A percentile compares a stretch with the other conserved stretches of the same genome.
phyloP scores from a whole-genome alignment of 805 yeast species.

The Myxozyma nipponensis region DNA sequence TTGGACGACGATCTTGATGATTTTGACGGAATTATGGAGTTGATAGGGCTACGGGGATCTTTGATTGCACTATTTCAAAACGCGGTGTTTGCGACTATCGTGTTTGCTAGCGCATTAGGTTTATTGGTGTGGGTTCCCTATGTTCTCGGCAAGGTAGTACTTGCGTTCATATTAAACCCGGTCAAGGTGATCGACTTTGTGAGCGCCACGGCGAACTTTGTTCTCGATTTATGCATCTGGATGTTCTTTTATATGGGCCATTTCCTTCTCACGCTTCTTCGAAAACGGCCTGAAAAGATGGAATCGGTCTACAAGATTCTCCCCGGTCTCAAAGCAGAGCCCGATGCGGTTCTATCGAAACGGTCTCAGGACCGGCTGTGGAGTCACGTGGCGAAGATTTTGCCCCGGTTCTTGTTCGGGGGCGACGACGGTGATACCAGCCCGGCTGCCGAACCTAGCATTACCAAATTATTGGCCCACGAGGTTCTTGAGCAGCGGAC shows the following conservation, averaged over 20 bases:
- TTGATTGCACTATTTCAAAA: constrained; percentile 27
- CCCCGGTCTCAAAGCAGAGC: constrained; percentile 4
- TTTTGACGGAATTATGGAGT: constrained; percentile 33
- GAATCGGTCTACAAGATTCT: not conserved
- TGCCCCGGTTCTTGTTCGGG: not conserved
- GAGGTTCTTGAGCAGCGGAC: constrained; percentile 9
- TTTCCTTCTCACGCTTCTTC: not conserved
- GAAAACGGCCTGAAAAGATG: not conserved
- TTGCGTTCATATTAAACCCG: constrained; percentile 17
- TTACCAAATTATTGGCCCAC: constrained; percentile 17
- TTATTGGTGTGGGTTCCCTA: constrained; percentile 32
- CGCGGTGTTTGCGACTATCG: constrained; percentile 26
- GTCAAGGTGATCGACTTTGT: constrained; percentile 11
- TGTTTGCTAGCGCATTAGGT: constrained; percentile 17
- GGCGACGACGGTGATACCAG: not conserved
- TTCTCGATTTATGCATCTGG: constrained; percentile 16
- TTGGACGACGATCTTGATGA: constrained; percentile 29
- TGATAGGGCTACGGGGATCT: constrained; percentile 33
- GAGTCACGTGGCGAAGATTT: constrained; percentile 3
- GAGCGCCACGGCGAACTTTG: constrained; percentile 14
- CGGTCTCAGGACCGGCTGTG: constrained; percentile 10
- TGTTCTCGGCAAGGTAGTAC: constrained; percentile 27
- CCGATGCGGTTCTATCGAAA: constrained; percentile 4
- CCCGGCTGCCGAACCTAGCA: constrained; percentile 1
- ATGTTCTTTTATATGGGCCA: constrained; percentile 1